Percentiles rank a stretch among this genome's conserved stretches.
These are phyloP conservation scores for Macadamia tetraphylla DNA, from an alignment of 164 flowering plant species.

Conservation along the genomic window DNA sequence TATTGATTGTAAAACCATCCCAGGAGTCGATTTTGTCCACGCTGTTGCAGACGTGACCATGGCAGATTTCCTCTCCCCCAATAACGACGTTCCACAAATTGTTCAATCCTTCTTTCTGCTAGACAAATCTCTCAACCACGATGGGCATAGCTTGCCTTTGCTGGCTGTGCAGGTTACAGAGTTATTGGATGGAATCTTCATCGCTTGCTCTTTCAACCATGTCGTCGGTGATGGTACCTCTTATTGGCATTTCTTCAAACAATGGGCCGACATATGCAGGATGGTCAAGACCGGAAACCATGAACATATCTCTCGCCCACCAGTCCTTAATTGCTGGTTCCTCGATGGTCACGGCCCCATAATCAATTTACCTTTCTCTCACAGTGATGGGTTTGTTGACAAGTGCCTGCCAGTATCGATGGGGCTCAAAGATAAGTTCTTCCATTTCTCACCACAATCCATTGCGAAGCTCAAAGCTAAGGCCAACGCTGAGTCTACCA, in stretches of 20 bases:
- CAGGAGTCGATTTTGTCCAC: slow-evolving; percentile 49
- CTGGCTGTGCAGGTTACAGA: slow-evolving; percentile 30
- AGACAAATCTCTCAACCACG: slow-evolving; percentile 38
- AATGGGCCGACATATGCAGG: slow-evolving; percentile 14
- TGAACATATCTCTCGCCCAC: slow-evolving; percentile 23
- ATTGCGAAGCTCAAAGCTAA: slow-evolving; percentile 33
- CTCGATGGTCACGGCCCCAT: slow-evolving; percentile 20
- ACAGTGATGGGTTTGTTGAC: slow-evolving; percentile 29
- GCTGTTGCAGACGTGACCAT: slow-evolving; percentile 26
- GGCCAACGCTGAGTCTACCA: slow-evolving; percentile 30
- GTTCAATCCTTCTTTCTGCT: slow-evolving; percentile 46
- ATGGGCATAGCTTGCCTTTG: slow-evolving; percentile 31
- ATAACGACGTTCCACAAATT: slow-evolving; percentile 32
- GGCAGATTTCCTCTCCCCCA: slow-evolving; percentile 34
- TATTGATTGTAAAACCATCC: slow-evolving; percentile 39
- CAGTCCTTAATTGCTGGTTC: slow-evolving; percentile 34
- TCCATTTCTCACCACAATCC: slow-evolving; percentile 47
- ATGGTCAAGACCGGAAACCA: neutral
- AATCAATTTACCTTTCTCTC: slow-evolving; percentile 34
- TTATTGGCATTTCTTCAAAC: slow-evolving; percentile 49
- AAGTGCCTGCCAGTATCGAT: slow-evolving; percentile 18
- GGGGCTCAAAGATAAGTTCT: slow-evolving; percentile 30
- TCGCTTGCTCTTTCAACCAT: slow-evolving; percentile 54
- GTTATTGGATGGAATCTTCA: slow-evolving; percentile 46
- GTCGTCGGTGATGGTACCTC: slow-evolving; percentile 46